phyloP scores from a whole-genome alignment of 306 rosid genomes.

The Arachis stenosperma region DNA sequence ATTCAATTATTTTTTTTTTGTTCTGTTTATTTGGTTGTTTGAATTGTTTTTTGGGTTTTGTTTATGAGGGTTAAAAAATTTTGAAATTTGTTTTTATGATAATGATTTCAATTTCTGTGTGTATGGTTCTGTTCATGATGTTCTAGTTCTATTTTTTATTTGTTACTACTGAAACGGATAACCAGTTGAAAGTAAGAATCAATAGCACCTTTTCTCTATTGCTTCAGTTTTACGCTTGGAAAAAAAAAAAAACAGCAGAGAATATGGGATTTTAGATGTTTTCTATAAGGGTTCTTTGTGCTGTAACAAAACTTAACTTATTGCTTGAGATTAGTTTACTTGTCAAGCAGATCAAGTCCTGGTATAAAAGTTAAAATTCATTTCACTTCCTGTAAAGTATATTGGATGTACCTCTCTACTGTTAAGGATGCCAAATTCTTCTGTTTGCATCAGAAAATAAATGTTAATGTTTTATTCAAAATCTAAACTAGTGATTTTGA shows the following conservation, averaged over 20 bases:
- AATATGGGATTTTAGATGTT: neutral
- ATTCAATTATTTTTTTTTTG: too few relatives aligned
- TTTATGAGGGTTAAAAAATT: too few relatives aligned
- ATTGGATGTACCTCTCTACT: neutral
- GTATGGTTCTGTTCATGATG: too few relatives aligned
- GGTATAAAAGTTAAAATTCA: too few relatives aligned
- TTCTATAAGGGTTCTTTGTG: neutral
- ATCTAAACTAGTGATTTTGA: too few relatives aligned
- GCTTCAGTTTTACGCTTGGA: conserved; percentile 9
- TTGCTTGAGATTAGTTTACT: neutral
- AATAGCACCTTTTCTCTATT: neutral
- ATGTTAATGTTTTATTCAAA: too few relatives aligned
- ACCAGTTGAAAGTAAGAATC: conserved; percentile 11
- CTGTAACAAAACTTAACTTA: neutral
- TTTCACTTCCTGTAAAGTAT: neutral
- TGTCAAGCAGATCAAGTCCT: too few relatives aligned
- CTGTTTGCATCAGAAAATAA: neutral
- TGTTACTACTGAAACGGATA: conserved; percentile 13
- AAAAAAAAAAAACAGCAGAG: neutral
- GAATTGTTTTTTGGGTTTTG: too few relatives aligned
- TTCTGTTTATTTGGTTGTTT: too few relatives aligned
- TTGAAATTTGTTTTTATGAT: too few relatives aligned
- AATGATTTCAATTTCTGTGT: too few relatives aligned
- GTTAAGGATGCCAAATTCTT: neutral
- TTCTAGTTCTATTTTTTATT: too few relatives aligned